Percentiles rank a stretch among this genome's conserved stretches.
These are phyloP conservation scores for Phycomyces nitens DNA, from an alignment of 192 early-diverging fungal genomes.

Conservation along the genomic window DNA sequence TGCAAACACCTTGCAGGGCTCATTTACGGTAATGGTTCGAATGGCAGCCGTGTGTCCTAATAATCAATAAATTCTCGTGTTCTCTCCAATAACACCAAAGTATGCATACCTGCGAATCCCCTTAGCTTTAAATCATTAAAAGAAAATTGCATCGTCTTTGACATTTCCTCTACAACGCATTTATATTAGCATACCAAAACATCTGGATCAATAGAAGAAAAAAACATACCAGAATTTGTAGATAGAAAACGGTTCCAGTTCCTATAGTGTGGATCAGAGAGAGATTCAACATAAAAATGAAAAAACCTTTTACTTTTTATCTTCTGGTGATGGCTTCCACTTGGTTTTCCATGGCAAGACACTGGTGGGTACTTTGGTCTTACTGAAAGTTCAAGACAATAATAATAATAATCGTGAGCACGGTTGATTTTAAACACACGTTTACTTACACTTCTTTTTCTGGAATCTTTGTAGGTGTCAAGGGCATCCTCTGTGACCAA, in stretches of 20 bases:
- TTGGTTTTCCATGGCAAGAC: conserved; percentile 38
- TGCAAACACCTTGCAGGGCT: conserved; percentile 47
- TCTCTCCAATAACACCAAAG: no score
- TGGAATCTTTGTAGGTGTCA: neutral
- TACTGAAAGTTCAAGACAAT: neutral
- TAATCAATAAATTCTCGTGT: neutral
- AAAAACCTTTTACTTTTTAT: conserved; percentile 30
- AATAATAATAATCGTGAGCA: neutral
- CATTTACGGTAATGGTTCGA: conserved; percentile 48
- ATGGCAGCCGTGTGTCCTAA: conserved; percentile 52
- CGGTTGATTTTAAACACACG: neutral
- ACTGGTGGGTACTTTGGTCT: conserved; percentile 27
- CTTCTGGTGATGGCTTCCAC: conserved; percentile 39
- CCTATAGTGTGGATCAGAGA: conserved; percentile 22
- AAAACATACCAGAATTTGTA: conserved; percentile 46
- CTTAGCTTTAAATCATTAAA: conserved; percentile 62
- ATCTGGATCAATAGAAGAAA: neutral
- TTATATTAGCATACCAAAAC: neutral
- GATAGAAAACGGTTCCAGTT: conserved; percentile 62
- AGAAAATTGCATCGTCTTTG: conserved; percentile 60
- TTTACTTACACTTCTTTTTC: conserved; percentile 9
- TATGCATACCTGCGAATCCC: conserved; percentile 50
- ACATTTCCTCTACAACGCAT: conserved; percentile 51
- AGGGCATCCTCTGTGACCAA: neutral
- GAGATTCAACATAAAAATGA: no score